Evolutionary conservation across 176 grass and related monocot genomes (phyloP).

Genomic region (Canna indica): DNA sequence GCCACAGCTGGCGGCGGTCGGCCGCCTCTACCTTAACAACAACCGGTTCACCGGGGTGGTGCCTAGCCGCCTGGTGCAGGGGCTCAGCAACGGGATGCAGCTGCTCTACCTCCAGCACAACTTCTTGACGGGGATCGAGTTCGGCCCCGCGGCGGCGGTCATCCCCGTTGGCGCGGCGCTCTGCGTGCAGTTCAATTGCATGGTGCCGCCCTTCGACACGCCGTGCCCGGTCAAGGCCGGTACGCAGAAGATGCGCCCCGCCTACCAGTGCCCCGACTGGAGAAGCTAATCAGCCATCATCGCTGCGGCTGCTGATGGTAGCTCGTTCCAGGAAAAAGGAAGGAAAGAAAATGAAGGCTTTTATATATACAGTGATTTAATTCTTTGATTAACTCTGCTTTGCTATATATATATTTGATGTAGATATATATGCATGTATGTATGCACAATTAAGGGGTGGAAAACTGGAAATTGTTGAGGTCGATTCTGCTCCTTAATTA

Average conservation of each 20-base stretch:
- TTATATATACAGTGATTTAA: no score
- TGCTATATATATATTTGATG: no score
- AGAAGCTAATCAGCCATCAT: slow-evolving; percentile 26
- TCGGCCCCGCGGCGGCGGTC: slow-evolving; percentile 51
- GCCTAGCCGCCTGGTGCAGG: slow-evolving; percentile 63
- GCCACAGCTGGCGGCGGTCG: slow-evolving; percentile 56
- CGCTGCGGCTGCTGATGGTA: no score
- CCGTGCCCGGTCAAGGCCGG: slow-evolving; percentile 96
- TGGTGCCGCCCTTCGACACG: slow-evolving; percentile 77
- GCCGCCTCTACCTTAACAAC: slow-evolving; percentile 89
- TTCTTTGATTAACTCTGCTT: no score
- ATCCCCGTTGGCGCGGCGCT: slow-evolving; percentile 68
- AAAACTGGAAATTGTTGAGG: no score
- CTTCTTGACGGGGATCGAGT: slow-evolving; percentile 81
- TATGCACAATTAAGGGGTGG: no score
- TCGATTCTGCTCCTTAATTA: no score
- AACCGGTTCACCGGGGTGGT: slow-evolving; percentile 93
- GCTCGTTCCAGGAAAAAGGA: no score
- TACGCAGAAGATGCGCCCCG: slow-evolving; percentile 66
- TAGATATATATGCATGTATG: no score
- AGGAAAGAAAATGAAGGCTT: no score
- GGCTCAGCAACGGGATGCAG: slow-evolving; percentile 59
- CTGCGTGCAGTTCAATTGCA: slow-evolving; percentile 94
- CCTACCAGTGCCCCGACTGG: slow-evolving; percentile 92
- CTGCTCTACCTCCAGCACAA: slow-evolving; percentile 96